These are phyloP conservation scores for Serendipita sp. DNA, from an alignment of 768 basidiomycete genomes.

Conservation along the genomic window DNA sequence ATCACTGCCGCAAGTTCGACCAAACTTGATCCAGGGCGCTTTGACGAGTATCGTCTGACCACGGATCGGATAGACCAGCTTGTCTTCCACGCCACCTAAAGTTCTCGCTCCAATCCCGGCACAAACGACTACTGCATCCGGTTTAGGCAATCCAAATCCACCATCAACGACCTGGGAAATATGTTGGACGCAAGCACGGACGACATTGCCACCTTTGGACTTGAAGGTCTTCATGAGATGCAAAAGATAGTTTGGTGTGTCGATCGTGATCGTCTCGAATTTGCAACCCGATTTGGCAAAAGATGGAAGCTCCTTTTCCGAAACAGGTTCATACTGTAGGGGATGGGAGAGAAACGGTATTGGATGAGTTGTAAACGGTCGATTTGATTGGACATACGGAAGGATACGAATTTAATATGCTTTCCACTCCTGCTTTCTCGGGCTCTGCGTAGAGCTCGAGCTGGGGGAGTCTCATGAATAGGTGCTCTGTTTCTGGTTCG, in stretches of 20 bases:
- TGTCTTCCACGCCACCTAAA: slow-evolving; percentile 37
- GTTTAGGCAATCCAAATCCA: slow-evolving; percentile 20
- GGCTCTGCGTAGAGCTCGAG: slow-evolving; percentile 38
- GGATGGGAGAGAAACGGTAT: background rate
- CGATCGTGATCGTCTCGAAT: slow-evolving; percentile 55
- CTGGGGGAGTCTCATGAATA: slow-evolving; percentile 48
- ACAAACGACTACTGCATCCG: slow-evolving; percentile 50
- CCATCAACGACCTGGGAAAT: slow-evolving; percentile 55
- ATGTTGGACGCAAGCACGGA: slow-evolving; percentile 49
- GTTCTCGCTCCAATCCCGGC: slow-evolving; percentile 44
- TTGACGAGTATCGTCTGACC: slow-evolving; percentile 24
- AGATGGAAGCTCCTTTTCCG: slow-evolving; percentile 22
- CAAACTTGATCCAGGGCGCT: slow-evolving; percentile 39
- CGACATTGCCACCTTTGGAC: slow-evolving; percentile 40
- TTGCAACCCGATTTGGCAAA: slow-evolving; percentile 33
- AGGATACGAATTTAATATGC: background rate
- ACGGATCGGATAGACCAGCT: slow-evolving; percentile 15
- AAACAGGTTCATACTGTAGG: background rate
- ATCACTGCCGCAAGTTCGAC: slow-evolving; percentile 29
- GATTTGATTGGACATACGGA: background rate
- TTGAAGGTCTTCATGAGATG: slow-evolving; percentile 49
- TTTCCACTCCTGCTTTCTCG: slow-evolving; percentile 15
- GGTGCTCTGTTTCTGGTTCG: slow-evolving; percentile 33
- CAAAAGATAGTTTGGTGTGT: slow-evolving; percentile 43
- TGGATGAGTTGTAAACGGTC: background rate